Evolutionary conservation across 73 alveolate genomes (phyloP).

Genomic region (Tetrahymena thermophila): DNA sequence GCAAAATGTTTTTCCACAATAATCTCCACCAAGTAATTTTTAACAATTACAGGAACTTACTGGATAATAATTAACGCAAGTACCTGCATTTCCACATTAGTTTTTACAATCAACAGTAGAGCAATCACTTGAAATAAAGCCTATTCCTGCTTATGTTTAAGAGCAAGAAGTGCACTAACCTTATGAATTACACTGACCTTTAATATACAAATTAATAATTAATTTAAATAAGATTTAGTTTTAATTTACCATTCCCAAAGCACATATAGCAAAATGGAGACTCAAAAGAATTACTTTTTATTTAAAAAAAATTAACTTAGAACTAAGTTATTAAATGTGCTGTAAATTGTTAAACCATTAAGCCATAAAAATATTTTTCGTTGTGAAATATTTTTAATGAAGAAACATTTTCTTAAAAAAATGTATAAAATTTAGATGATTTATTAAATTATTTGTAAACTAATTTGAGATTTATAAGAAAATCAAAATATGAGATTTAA

Average conservation of each 20-base stretch:
- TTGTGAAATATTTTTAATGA: no score
- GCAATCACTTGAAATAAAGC: neutral
- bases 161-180: neutral
- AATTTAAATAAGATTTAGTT: neutral
- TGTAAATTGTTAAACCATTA: no score
- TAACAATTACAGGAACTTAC: neutral
- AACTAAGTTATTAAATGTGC: neutral
- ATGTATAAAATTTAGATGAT: no score
- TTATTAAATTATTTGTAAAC: no score
- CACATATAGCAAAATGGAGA: neutral
- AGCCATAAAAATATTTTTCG: no score
- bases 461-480: no score
- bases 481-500: no score
- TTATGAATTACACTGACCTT: neutral
- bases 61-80: neutral
- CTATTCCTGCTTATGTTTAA: neutral
- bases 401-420: no score
- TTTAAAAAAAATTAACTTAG: neutral
- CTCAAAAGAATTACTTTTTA: neutral
- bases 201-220: neutral
- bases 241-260: neutral
- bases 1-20: neutral
- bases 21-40: neutral
- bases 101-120: neutral
- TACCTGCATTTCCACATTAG: neutral